Base-by-base conservation (phyloP, 352 stramenopile species). In the Globisporangium ultimum region DNA sequence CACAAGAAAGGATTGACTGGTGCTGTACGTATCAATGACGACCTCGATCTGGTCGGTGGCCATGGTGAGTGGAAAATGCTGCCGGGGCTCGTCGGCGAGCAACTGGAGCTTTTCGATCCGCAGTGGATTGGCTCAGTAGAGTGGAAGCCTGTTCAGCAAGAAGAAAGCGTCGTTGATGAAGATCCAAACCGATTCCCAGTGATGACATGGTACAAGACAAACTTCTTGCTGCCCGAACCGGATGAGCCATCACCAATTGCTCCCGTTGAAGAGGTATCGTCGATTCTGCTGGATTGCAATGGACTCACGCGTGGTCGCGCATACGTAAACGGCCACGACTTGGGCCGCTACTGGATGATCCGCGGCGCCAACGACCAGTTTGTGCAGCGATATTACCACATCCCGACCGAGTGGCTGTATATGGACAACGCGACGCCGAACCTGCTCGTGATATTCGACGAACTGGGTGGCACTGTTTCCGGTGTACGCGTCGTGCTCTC, bases 291-390 rank as follows among this genome's bases (percentile, higher is more conserved):
- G 18, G 80, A 90, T 52, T 80, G 68, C 20, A 41, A 76, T 4
- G 80, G 80, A 3, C 74, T 90, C 28, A 85, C 76, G 6, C 78
- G 80, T 49, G 80, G 80, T 15, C 78, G 74, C 4, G 61, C 70
- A 32, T 90, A 77, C 57, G 68, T 90, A 5, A 90, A 90, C 53
- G 80, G 80, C 21, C 71, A 87, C 51, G 74, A 85, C 22, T 50
- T 90, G n/a, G 80, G 80, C 3, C 80, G 80, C 56, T 82, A 81
- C 60, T 90, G 80, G 80, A 63, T 88, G 22, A 76, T 86, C 46
- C 74, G 74, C 56, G 58, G 80, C 47, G 56, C 7, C 13, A 55
- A 76, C 38, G 80, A 67, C 13, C 54, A 76, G 34, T 84, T 79
- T 41, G 66, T 85, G n/a, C 80, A 90, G 60, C 80, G 70, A 17